A percentile compares a stretch with the other conserved stretches of the same genome.
Evolutionary conservation across 768 basidiomycete species (phyloP).

Genomic region (Albatrellus ellisii): DNA sequence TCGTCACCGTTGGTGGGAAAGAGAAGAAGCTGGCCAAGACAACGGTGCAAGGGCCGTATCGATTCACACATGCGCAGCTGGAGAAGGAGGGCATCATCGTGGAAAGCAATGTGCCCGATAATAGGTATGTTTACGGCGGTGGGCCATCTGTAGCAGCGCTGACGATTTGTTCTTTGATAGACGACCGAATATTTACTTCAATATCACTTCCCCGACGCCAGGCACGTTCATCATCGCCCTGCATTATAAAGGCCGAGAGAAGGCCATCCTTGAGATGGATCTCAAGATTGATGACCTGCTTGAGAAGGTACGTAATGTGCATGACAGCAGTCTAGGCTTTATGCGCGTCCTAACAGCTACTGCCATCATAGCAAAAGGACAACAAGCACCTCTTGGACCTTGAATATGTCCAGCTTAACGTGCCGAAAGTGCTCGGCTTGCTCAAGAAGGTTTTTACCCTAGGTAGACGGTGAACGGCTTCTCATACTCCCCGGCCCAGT

Average conservation of each 20-base stretch:
- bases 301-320: slow-evolving; percentile 66
- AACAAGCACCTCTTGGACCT: slow-evolving; percentile 93
- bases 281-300: slow-evolving; percentile 96
- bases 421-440: slow-evolving; percentile 84
- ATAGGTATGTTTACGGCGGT: slow-evolving; percentile 45
- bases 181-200: slow-evolving; percentile 97
- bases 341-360: no score
- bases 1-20: slow-evolving; percentile 91
- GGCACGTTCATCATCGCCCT: slow-evolving; percentile 98
- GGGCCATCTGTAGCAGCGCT: slow-evolving; percentile 9
- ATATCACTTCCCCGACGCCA: slow-evolving; percentile 93
- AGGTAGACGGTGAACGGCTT: slow-evolving; percentile 63
- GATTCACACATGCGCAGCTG: slow-evolving; percentile 95
- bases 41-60: slow-evolving; percentile 85
- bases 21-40: slow-evolving; percentile 88
- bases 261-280: slow-evolving; percentile 99
- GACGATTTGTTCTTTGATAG: slow-evolving; percentile 25
- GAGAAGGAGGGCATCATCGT: slow-evolving; percentile 99
- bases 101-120: slow-evolving; percentile 98
- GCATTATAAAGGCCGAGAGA: slow-evolving; percentile 97
- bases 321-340: no score
- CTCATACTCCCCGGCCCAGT: not conserved
- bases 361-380: slow-evolving; percentile 88
- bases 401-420: slow-evolving; percentile 96
- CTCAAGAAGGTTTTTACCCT: slow-evolving; percentile 87